phyloP scores from a whole-genome alignment of 176 grass and related monocot genomes.

The Oropetium thomaeum region DNA sequence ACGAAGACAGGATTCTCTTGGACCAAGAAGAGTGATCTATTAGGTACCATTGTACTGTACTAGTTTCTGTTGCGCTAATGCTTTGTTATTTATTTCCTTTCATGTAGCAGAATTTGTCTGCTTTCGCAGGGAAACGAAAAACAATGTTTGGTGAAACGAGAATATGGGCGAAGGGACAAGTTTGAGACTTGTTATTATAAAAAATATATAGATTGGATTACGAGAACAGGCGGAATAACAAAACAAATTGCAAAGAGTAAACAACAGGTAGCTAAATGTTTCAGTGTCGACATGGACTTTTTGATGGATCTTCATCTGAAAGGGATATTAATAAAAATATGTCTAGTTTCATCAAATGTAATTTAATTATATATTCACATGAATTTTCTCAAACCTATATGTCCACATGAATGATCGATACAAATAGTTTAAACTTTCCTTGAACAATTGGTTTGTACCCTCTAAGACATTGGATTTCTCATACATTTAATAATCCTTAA shows the following conservation, averaged over 20 bases:
- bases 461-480: too few species aligned
- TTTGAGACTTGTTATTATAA: not conserved
- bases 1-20: not conserved
- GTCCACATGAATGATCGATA: not conserved
- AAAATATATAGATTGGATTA: not conserved
- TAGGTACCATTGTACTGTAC: not conserved
- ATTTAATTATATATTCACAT: not conserved
- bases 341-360: not conserved
- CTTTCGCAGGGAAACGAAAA: too few species aligned
- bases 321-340: too few species aligned
- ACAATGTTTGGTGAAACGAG: not conserved
- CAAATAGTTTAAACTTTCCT: not conserved
- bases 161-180: not conserved
- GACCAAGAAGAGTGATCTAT: not conserved
- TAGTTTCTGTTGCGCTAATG: not conserved
- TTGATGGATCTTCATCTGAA: too few species aligned
- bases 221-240: not conserved
- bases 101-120: not conserved
- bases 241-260: not conserved
- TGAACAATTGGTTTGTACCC: too few species aligned
- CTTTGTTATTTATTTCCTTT: not conserved
- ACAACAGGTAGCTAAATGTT: not conserved
- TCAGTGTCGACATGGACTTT: not conserved
- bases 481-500: too few species aligned
- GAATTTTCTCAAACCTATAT: not conserved